phyloP scores from a whole-genome alignment of 192 early-diverging fungal genomes.

The Helicostylum pulchrum region DNA sequence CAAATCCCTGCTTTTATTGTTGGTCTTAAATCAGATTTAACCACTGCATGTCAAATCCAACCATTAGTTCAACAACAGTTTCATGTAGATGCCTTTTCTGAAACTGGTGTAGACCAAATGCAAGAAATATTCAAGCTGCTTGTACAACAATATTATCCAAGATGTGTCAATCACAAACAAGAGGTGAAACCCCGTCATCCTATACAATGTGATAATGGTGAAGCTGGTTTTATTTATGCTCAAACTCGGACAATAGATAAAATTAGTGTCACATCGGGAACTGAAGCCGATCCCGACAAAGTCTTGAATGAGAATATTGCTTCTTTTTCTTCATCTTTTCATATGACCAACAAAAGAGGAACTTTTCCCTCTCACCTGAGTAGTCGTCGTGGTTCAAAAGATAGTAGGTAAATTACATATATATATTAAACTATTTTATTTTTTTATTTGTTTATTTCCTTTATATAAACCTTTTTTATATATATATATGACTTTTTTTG shows the following conservation, averaged over 20 bases:
- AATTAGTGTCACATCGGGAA: constrained; percentile 6
- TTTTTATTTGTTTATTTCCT: background rate
- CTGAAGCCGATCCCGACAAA: constrained; percentile 10
- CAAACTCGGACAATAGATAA: background rate
- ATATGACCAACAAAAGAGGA: no score
- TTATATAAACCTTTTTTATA: background rate
- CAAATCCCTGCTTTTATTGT: constrained; percentile 30
- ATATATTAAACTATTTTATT: background rate
- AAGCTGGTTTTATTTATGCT: constrained; percentile 3
- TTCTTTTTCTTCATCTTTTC: background rate
- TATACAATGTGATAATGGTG: background rate
- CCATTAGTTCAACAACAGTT: background rate
- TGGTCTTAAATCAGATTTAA: constrained; percentile 31
- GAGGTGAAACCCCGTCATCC: background rate
- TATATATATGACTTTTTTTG: background rate
- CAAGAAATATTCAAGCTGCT: background rate
- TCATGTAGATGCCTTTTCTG: constrained; percentile 10
- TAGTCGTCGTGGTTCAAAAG: constrained; percentile 20
- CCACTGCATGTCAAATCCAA: background rate
- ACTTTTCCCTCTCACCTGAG: no score
- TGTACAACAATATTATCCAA: background rate
- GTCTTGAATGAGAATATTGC: background rate
- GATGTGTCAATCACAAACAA: background rate
- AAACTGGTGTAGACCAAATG: constrained; percentile 4
- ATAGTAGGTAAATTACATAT: constrained; percentile 19